Base-by-base conservation (phyloP, 163 green algal genomes). In the Scenedesmus sp. region DNA sequence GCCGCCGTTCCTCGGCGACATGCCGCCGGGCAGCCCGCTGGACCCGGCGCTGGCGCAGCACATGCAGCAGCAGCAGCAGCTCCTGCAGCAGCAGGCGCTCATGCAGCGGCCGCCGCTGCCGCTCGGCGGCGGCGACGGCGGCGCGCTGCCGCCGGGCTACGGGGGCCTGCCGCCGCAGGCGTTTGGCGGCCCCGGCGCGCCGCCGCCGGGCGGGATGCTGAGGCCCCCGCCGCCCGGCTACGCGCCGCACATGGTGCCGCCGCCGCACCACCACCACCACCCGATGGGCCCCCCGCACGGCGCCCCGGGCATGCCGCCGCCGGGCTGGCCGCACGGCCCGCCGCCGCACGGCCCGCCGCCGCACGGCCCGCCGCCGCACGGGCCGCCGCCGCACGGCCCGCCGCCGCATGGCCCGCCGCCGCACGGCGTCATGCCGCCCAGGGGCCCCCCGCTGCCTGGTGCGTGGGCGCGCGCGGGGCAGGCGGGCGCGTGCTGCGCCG, bases 41-140 rank as follows among this genome's bases (percentile, higher is more conserved):
- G 31, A 36, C 10, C 33, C 44, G 3, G 60, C 60, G 14, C 17
- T 10, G 9, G 18, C 39, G 34, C 63, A 60, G n/a, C 63, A 72
- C 7, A 6, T 47, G 26, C 54, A 67, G 69, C 69, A 72, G 72
- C 60, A 63, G 60, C 71, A 71, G 42, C 71, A 63, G 13, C 17
- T 56, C 10, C 39, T 47, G 39, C 39, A 47, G 39, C 39, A 47
- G 39, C 39, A 47, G 39, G n/a, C n/a, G n/a, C n/a, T n/a, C n/a
- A n/a, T n/a, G n/a, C 39, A 47, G 39, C 39, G 6, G 39, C 39
- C 39, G 39, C 39, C 39, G 39, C 39, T 10, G 39, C 39, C 39
- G 39, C 7, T 10, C 39, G 7, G 6, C 39, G 39, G 39, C 39
- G 7, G 39, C 6, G 39, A 47, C 39, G n/a, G n/a, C 20, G 14